Base-by-base conservation (phyloP, 2,329 filamentous ascomycete genomes). In the Cryphonectria carpinicola region DNA sequence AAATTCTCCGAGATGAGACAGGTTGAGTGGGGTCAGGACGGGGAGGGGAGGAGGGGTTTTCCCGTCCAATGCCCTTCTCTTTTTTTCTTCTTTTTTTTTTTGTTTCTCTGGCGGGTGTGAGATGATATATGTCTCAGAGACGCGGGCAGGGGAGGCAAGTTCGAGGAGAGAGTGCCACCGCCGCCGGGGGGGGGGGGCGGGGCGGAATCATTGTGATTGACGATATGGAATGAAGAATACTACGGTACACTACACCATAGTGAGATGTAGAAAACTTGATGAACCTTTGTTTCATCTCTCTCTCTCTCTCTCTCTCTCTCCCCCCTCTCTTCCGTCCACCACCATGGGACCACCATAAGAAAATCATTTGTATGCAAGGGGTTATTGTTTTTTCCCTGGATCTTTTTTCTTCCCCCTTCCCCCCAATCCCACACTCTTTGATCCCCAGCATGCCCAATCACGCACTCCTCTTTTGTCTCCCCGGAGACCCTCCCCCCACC, bases 1-100 rank as follows among this genome's bases (percentile, higher is more conserved):
- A 64, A 64, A 46, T 64, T 64, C 61, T 64, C 61, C 61, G 61
- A 28, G 60, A 49, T 49, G 22, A 49, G 46, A 49, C 46, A 49
- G 19, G 46, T 49, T n/a, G 46, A n/a, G 46, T 49, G 46, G 52
- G 54, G 54, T 58, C 13, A 13, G 14, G 54, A 58, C 14, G 25
- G 13, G 54, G 25, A 28, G 25, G 54, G 13, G 25, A 3, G 25
- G 54, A 14, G 46, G 46, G 7, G 46, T 19, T 49, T n/a, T 8
- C 13, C 54, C 54, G 61, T 46, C 37, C 39, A 32, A 64, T 64
- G 35, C 25, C n/a, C n/a, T 43, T 4, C 46, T 49, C 19, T n/a
- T n/a, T 49, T 49, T n/a, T 49, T 43, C 3, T 43, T 19, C 11
- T 41, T 41, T 8, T 41, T 41, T 41, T 11, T 41, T 41, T 13